Evolutionary conservation across 2,329 filamentous ascomycete genomes (phyloP).

Genomic region (Colletotrichum trifolii): DNA sequence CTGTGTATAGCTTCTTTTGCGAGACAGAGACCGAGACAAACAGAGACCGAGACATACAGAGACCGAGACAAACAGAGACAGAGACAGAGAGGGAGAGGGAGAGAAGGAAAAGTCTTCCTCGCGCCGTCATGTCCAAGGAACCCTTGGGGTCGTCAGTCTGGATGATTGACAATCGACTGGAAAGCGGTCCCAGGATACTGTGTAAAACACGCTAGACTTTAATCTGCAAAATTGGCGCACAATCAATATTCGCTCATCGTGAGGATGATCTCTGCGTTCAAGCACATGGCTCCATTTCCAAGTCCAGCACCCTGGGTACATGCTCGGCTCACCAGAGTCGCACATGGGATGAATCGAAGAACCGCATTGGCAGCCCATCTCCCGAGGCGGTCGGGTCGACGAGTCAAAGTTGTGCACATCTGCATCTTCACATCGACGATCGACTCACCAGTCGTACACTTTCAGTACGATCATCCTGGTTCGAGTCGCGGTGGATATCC

Average conservation of each 20-base stretch:
- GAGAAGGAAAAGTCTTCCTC: not conserved
- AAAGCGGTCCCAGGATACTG: no score
- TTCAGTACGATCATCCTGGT: constrained; percentile 17
- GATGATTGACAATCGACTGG: constrained; percentile 4
- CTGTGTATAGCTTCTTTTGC: not conserved
- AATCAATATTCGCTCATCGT: constrained; percentile 5
- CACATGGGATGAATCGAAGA: not conserved
- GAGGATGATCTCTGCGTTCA: not conserved
- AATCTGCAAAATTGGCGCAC: not conserved
- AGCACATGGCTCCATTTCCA: not conserved
- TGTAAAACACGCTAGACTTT: not conserved
- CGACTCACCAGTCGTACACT: not conserved
- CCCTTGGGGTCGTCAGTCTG: not conserved
- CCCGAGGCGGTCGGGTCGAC: constrained; percentile 5
- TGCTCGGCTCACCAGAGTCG: not conserved
- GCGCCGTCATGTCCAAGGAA: not conserved
- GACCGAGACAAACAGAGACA: no score
- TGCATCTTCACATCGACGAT: not conserved
- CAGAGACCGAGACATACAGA: not conserved
- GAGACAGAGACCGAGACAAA: not conserved
- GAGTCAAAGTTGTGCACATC: constrained; percentile 22
- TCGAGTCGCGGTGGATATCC: not conserved
- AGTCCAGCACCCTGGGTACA: not conserved
- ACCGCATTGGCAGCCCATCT: not conserved
- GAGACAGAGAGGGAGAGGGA: no score